Conservation (phyloP, 2,329 filamentous ascomycete species). For the Pyricularia pennisetigena region DNA sequence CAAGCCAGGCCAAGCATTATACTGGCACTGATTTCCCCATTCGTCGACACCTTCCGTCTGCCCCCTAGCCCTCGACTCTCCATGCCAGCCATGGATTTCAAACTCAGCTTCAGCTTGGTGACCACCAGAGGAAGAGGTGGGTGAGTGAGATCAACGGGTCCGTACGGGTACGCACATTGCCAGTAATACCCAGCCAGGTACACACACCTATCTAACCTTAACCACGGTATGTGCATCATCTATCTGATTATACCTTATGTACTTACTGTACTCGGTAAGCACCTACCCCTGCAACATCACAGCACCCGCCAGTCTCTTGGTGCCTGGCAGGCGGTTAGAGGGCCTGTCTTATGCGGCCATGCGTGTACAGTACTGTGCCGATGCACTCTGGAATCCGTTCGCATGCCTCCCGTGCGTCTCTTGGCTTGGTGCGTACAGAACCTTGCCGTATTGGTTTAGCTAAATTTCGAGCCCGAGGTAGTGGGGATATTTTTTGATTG, state of each 20-base stretch:
- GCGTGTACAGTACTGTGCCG: background rate
- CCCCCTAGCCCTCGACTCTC: background rate
- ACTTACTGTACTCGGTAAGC: background rate
- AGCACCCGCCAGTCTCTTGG: background rate
- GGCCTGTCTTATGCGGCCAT: constrained; percentile 2
- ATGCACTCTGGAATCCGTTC: background rate
- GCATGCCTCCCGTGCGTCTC: background rate
- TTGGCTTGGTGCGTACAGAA: background rate
- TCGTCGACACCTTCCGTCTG: background rate
- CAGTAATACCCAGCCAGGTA: too few relatives aligned
- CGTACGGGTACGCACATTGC: too few relatives aligned
- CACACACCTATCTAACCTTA: too few relatives aligned
- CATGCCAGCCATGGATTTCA: background rate
- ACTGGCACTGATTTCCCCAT: background rate
- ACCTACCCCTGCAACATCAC: background rate
- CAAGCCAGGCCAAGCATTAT: background rate
- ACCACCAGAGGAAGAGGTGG: background rate
- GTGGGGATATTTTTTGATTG: background rate
- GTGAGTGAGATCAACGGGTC: too few relatives aligned
- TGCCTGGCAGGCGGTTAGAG: constrained; percentile 3
- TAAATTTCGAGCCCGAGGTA: too few relatives aligned
- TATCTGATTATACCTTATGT: background rate
- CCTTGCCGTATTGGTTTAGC: background rate
- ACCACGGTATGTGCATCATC: too few relatives aligned
- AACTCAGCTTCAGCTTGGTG: background rate